Conservation (phyloP, 2,329 filamentous ascomycete species). For the Mariannaea sp. region DNA sequence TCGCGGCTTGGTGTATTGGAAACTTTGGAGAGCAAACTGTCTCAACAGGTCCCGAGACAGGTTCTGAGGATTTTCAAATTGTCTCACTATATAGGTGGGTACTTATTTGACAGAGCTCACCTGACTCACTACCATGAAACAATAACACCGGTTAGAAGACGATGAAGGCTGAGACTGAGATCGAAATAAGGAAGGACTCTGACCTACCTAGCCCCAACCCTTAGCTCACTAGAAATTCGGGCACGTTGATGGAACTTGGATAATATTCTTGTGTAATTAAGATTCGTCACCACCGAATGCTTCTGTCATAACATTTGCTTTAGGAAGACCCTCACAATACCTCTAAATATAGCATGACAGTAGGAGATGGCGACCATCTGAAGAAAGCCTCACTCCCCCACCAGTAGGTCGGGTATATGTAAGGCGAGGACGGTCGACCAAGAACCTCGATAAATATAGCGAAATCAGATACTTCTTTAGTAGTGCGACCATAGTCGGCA, state of each 20-base stretch:
- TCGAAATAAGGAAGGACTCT: no score
- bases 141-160: background rate
- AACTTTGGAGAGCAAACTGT: background rate
- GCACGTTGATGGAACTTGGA: background rate
- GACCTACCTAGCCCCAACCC: no score
- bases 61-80: no score
- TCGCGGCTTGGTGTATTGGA: background rate
- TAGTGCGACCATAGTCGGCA: constrained; percentile 24
- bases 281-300: background rate
- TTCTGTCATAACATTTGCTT: background rate
- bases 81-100: no score
- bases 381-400: constrained; percentile 1
- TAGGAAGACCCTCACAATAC: background rate
- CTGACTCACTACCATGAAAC: background rate
- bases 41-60: background rate
- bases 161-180: background rate
- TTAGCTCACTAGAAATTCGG: background rate
- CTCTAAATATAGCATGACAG: background rate
- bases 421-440: constrained; percentile 10
- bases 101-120: background rate
- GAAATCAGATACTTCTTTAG: constrained; percentile 28
- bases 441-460: constrained; percentile 15
- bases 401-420: background rate
- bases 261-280: background rate
- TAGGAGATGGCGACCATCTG: background rate